phyloP scores from a whole-genome alignment of 768 basidiomycete genomes.

The Strobilomyces echinocephalus region DNA sequence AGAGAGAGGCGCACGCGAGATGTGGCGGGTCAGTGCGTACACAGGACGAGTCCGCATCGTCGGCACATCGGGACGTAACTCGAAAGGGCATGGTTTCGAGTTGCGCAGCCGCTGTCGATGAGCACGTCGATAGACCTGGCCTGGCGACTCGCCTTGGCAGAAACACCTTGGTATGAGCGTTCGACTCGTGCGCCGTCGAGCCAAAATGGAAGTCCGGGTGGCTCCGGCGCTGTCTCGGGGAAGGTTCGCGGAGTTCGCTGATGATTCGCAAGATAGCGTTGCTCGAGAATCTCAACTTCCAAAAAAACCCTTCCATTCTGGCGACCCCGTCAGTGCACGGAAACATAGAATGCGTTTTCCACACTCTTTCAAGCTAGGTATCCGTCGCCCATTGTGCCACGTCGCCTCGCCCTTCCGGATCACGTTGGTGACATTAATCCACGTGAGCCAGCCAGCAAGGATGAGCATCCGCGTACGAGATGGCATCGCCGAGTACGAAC shows the following conservation, averaged over 20 bases:
- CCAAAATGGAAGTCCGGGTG: constrained; percentile 33
- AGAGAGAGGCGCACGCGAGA: constrained; percentile 38
- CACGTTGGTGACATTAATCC: constrained; percentile 29
- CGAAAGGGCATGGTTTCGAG: constrained; percentile 54
- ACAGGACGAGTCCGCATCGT: constrained; percentile 60
- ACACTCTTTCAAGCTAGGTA: background rate
- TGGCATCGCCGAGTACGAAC: constrained; percentile 32
- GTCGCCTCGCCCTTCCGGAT: constrained; percentile 32
- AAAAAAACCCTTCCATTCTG: too few species aligned
- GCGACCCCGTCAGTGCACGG: too few species aligned
- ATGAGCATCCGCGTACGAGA: constrained; percentile 36
- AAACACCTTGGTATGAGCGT: constrained; percentile 51
- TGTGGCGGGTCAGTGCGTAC: constrained; percentile 51
- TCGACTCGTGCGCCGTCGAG: constrained; percentile 36
- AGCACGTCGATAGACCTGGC: background rate
- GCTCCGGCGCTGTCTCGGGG: too few species aligned
- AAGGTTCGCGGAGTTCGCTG: too few species aligned
- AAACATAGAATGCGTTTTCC: too few species aligned
- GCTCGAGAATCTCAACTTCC: too few species aligned
- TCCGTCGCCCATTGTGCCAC: constrained; percentile 41
- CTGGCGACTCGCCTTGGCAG: constrained; percentile 48
- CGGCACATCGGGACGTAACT: constrained; percentile 50
- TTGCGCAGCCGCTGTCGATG: constrained; percentile 29
- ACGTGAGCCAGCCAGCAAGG: constrained; percentile 32
- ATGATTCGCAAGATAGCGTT: too few species aligned